Base-by-base conservation (phyloP, 2,329 filamentous ascomycete genomes). In the Sarocladium brachiariae region DNA sequence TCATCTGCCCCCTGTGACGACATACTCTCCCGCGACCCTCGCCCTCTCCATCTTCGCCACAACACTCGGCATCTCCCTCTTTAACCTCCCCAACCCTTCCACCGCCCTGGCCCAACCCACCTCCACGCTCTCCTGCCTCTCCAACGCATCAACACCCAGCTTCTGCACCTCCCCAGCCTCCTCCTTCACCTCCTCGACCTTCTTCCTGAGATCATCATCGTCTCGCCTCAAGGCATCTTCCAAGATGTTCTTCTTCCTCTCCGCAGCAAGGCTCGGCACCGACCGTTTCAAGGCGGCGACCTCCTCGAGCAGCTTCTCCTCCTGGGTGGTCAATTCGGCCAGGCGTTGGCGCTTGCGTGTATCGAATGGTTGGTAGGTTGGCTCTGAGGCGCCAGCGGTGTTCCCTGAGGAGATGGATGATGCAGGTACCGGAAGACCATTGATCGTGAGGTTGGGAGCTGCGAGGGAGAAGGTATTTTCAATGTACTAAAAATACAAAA, bases 11-110 rank as follows among this genome's bases (percentile, higher is more conserved):
- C 62, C 59, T 23, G 61, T 61, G 21, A 77, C 68, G 7, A 80
- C 77, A 62, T 83, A 83, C 56, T 78, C 72, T 14, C 75, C 78
- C 19, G 80, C 81, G 14, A 77, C 73, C 54, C 77, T 70, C 52
- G 82, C 81, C 63, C 81, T 72, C 70, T 84, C 81, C 76, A 84
- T 83, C 63, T 73, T 78, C 50, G 81, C 82, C 59, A 82, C 78
- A 3, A 77, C 76, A 18, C 77, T 73, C 14, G 81, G 79, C 76
- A 85, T 77, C 31, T 78, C 76, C 58, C 72, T 72, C 69, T 81
- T 81, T 51, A 84, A 56, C 55, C 71, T 64, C 2, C 67, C 75
- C 50, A 84, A 58, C 14, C 71, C 73, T 45, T 70, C 70, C 2
- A 84, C 72, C 0, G 77, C 77, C 9, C 56, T 65, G 1, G 55